A percentile compares a stretch with the other conserved stretches of the same genome.
Conservation (phyloP, 352 stramenopile species). For the Aphanomyces cochlioides region DNA sequence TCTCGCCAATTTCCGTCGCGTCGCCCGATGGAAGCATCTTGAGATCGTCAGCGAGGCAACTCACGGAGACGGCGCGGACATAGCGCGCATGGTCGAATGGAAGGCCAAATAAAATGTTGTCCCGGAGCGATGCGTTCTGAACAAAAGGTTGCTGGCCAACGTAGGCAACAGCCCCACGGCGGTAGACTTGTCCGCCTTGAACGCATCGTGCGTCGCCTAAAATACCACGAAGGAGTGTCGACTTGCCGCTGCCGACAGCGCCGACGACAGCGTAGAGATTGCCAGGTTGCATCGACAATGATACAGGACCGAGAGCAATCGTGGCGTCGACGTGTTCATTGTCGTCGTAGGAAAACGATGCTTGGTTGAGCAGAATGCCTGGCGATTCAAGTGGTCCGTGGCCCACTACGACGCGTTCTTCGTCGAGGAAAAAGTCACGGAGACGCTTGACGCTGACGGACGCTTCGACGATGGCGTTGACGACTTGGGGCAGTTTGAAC, state of each 20-base stretch:
- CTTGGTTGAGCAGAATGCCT: constrained; percentile 41
- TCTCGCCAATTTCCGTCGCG: constrained; percentile 23
- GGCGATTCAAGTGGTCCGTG: constrained; percentile 62
- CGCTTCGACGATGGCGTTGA: constrained; percentile 93
- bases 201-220: constrained; percentile 70
- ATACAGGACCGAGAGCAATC: constrained; percentile 9
- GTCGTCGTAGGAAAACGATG: constrained; percentile 62
- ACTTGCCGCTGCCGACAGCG: constrained; percentile 93
- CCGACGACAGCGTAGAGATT: constrained; percentile 91
- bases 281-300: background rate
- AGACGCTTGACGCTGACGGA: constrained; percentile 63
- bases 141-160: constrained; percentile 57
- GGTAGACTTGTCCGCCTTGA: constrained; percentile 32
- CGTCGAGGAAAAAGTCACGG: constrained; percentile 51
- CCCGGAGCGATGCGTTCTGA: constrained; percentile 81
- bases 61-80: constrained; percentile 8
- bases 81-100: constrained; percentile 37
- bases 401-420: constrained; percentile 64
- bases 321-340: background rate
- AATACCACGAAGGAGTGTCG: constrained; percentile 77
- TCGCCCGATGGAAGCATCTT: constrained; percentile 30
- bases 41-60: constrained; percentile 22
- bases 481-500: constrained; percentile 93
- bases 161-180: constrained; percentile 16
- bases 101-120: constrained; percentile 89